These are phyloP conservation scores for Salisapilia sapeloensis DNA, from an alignment of 352 stramenopile genomes.

Conservation along the genomic window DNA sequence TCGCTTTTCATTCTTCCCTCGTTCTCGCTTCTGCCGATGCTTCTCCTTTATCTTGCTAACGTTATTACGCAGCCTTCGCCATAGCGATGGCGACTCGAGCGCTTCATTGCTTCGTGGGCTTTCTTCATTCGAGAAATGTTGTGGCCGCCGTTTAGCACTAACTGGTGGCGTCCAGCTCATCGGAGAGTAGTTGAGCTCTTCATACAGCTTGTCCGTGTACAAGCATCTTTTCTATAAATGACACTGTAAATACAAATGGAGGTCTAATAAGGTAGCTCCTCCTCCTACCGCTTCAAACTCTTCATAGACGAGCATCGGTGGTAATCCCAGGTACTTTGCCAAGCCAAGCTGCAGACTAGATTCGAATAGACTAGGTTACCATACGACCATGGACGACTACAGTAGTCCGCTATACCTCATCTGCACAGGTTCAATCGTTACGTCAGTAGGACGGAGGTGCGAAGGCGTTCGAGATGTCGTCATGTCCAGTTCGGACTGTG, in stretches of 20 bases:
- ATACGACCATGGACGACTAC: background rate
- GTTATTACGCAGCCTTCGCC: no score
- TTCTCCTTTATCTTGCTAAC: no score
- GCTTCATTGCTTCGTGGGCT: no score
- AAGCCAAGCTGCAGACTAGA: constrained; percentile 57
- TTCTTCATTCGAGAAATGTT: no score
- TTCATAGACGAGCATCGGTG: constrained; percentile 50
- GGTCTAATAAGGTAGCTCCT: background rate
- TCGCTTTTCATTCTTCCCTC: no score
- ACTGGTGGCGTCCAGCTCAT: constrained; percentile 73
- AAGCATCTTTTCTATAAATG: constrained; percentile 37
- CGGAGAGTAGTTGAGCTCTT: constrained; percentile 70
- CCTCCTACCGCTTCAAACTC: constrained; percentile 51
- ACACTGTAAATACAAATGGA: background rate
- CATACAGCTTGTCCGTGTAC: constrained; percentile 69
- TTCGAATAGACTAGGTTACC: background rate
- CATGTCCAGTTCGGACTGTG: constrained; percentile 28
- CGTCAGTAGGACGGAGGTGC: constrained; percentile 28
- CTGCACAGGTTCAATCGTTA: constrained; percentile 59
- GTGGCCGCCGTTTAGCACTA: constrained; percentile 39
- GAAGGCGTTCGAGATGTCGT: constrained; percentile 19
- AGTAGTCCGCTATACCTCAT: constrained; percentile 31
- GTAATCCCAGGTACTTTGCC: constrained; percentile 43
- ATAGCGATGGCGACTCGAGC: no score
- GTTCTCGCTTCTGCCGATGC: no score